phyloP scores from a whole-genome alignment of 371 early-diverging fungal genomes.

The Mortierella sp. region DNA sequence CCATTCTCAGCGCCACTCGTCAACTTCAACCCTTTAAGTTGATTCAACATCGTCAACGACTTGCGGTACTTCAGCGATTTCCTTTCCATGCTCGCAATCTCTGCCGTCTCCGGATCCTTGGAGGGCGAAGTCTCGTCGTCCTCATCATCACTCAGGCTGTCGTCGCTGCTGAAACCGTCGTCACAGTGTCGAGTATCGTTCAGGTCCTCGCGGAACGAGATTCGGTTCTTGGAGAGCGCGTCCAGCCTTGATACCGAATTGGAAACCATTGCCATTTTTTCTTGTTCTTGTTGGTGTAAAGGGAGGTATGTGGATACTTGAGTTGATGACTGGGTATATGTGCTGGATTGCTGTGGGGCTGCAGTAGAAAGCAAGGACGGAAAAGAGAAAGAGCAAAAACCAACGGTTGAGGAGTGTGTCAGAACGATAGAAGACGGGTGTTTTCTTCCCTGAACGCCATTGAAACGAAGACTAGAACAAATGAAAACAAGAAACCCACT shows the following conservation, averaged over 20 bases:
- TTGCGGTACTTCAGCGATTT: constrained; percentile 46
- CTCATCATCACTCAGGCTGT: constrained; percentile 28
- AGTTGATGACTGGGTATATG: not conserved
- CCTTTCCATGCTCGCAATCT: constrained; percentile 46
- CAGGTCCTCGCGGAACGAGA: constrained; percentile 49
- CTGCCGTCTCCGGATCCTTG: constrained; percentile 51
- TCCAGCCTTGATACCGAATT: not conserved
- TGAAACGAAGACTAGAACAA: not conserved
- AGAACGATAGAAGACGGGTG: not conserved
- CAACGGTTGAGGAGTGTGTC: not conserved
- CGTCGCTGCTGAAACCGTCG: constrained; percentile 22
- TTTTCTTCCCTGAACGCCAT: not conserved
- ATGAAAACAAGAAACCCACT: not conserved
- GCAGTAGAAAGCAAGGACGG: not conserved
- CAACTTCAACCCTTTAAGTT: constrained; percentile 27
- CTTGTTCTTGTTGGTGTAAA: not conserved
- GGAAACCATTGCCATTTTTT: constrained; percentile 37
- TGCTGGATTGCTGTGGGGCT: not conserved
- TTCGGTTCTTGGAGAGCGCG: constrained; percentile 35
- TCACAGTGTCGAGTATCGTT: constrained; percentile 35
- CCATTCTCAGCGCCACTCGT: not conserved
- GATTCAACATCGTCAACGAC: constrained; percentile 52
- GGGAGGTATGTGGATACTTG: not conserved
- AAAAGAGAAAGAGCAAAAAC: not conserved
- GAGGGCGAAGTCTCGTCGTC: constrained; percentile 36